Percentiles rank a stretch among this genome's conserved stretches.
Evolutionary conservation across 2,329 filamentous ascomycete species (phyloP).

Genomic region (Aspergillus eucalypticola): DNA sequence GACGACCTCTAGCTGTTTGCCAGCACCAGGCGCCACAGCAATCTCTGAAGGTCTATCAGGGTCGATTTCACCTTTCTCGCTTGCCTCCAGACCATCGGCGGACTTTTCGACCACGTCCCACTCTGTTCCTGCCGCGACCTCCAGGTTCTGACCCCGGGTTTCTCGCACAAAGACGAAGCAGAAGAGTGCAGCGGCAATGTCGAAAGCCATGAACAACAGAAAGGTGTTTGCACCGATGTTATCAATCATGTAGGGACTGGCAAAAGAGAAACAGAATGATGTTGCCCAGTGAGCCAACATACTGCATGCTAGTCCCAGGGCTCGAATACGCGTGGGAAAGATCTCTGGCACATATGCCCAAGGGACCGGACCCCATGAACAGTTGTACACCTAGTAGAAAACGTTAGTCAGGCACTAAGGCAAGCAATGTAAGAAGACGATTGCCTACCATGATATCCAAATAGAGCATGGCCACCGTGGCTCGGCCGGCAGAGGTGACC

Average conservation of each 20-base stretch:
- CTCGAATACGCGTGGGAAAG: conserved; percentile 43
- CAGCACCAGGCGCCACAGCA: background rate
- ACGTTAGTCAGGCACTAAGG: background rate
- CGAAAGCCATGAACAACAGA: conserved; percentile 43
- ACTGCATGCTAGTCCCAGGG: conserved; percentile 40
- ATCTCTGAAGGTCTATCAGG: background rate
- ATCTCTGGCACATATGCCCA: conserved; percentile 42
- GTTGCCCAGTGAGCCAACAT: conserved; percentile 43
- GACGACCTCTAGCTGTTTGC: background rate
- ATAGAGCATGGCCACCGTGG: conserved; percentile 53
- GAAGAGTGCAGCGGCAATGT: conserved; percentile 35
- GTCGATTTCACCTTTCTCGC: background rate
- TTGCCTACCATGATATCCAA: conserved; percentile 29
- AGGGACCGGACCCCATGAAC: conserved; percentile 34
- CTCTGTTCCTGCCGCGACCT: conserved; percentile 22
- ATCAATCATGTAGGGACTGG: conserved; percentile 44
- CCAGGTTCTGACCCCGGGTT: conserved; percentile 40
- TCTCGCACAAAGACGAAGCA: conserved; percentile 44
- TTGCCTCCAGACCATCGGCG: background rate
- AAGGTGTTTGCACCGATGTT: conserved; percentile 43
- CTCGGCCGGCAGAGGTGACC: conserved; percentile 38
- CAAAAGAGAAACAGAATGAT: conserved; percentile 46
- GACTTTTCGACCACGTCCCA: background rate
- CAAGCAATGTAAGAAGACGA: background rate
- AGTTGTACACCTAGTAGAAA: background rate